These are phyloP conservation scores for Diaporthe citrichinensis DNA, from an alignment of 2,329 filamentous ascomycete genomes.

Conservation along the genomic window DNA sequence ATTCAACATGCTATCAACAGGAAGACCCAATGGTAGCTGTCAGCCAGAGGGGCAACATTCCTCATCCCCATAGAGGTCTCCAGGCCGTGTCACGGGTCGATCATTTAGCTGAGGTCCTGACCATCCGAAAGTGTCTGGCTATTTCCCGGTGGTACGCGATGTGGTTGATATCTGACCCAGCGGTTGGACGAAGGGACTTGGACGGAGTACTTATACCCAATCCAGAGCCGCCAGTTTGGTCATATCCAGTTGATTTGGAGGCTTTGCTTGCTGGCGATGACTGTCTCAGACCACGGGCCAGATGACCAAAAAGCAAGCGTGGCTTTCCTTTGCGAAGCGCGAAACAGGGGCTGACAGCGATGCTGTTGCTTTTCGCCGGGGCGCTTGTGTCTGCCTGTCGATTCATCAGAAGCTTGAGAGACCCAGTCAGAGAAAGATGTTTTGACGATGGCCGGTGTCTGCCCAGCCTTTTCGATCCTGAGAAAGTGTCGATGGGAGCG, in stretches of 20 bases:
- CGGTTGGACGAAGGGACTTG: background rate
- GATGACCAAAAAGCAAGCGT: background rate
- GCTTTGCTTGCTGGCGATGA: background rate
- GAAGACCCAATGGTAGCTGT: background rate
- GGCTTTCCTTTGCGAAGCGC: background rate
- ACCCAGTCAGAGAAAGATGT: background rate
- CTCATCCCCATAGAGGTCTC: background rate
- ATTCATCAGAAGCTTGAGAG: background rate
- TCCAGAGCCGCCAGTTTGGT: background rate
- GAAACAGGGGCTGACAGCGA: background rate
- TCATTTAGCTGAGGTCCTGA: background rate
- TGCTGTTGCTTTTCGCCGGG: background rate
- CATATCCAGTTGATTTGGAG: too few relatives aligned
- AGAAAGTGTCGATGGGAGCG: fast-evolving
- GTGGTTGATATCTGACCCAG: background rate
- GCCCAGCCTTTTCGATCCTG: fast-evolving
- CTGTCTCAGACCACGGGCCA: background rate
- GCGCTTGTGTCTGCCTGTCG: too few relatives aligned
- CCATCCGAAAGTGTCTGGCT: background rate
- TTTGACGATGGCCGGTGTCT: background rate
- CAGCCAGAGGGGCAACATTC: fast-evolving
- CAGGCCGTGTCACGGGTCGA: fast-evolving
- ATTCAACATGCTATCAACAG: fast-evolving
- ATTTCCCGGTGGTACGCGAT: too few relatives aligned
- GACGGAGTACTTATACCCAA: too few relatives aligned